Conservation (phyloP, 1,284 basidiomycete genomes). For the Trichosporon asahii region DNA sequence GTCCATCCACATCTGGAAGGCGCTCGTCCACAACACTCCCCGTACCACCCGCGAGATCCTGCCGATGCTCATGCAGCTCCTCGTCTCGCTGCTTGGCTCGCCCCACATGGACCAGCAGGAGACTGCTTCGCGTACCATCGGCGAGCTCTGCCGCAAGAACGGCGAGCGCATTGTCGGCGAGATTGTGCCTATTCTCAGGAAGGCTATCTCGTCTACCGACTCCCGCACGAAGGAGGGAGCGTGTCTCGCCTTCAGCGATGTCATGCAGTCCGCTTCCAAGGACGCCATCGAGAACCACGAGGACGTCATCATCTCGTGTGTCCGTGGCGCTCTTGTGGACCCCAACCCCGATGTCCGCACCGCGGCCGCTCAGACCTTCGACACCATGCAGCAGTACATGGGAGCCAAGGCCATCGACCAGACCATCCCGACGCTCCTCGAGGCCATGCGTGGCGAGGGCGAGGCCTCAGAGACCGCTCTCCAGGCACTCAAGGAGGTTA, state of each 20-base stretch:
- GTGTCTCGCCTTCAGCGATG: conserved; percentile 79
- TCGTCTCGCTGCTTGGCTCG: conserved; percentile 71
- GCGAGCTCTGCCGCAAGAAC: conserved; percentile 91
- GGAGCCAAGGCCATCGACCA: conserved; percentile 91
- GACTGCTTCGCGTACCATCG: conserved; percentile 81
- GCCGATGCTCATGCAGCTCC: conserved; percentile 74
- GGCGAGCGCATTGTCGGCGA: conserved; percentile 89
- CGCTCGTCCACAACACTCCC: conserved; percentile 72
- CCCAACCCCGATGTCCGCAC: conserved; percentile 79
- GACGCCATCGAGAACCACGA: conserved; percentile 85
- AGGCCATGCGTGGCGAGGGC: conserved; percentile 86
- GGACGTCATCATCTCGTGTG: conserved; percentile 79
- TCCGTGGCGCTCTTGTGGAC: conserved; percentile 84
- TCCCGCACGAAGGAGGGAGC: conserved; percentile 79
- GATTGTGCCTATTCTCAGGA: conserved; percentile 71
- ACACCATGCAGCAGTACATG: conserved; percentile 78
- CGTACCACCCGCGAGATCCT: conserved; percentile 84
- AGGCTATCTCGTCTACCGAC: conserved; percentile 67
- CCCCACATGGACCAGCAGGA: conserved; percentile 85
- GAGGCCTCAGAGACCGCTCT: conserved; percentile 92
- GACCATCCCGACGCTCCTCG: conserved; percentile 90
- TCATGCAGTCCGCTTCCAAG: conserved; percentile 85
- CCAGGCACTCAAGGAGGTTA: conserved; percentile 84
- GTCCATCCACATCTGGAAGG: conserved; percentile 97
- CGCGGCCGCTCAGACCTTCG: conserved; percentile 91